Conservation (phyloP, 441 rosid genomes). For the Sinapis alba region DNA sequence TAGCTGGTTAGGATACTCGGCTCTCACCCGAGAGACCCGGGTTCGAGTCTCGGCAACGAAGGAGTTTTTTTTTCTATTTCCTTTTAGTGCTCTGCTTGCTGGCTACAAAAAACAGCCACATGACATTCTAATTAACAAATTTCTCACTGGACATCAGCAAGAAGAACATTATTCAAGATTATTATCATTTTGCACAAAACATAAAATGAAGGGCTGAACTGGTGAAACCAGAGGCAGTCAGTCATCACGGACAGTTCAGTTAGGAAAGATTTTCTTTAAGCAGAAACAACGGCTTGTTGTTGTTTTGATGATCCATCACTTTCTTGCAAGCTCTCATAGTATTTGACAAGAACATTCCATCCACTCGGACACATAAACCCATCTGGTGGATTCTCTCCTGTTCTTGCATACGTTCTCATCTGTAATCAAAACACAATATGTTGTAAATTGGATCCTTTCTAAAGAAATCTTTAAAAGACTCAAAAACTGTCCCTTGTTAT, state of each 20-base stretch:
- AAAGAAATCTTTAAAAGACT: neutral
- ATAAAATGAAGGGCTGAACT: slow-evolving; percentile 1
- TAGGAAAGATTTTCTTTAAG: neutral
- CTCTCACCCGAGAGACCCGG: slow-evolving; percentile 98
- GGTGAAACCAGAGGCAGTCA: neutral
- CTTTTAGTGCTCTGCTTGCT: neutral
- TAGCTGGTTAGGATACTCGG: slow-evolving; percentile 98
- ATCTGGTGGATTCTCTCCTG: slow-evolving; percentile 83
- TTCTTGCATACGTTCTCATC: slow-evolving; percentile 86
- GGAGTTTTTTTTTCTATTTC: slow-evolving; percentile 35
- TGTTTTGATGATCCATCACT: slow-evolving; percentile 53
- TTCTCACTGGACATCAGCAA: neutral
- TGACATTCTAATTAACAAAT: slow-evolving; percentile 2
- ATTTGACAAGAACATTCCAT: slow-evolving; percentile 83
- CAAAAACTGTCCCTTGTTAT: slow-evolving; percentile 4
- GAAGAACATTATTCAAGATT: neutral
- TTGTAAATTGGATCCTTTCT: neutral
- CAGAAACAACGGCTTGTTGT: slow-evolving; percentile 41
- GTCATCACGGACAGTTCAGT: neutral
- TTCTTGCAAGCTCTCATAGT: slow-evolving; percentile 69
- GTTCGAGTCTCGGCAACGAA: slow-evolving; percentile 89
- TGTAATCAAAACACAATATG: slow-evolving; percentile 32
- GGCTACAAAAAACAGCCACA: neutral
- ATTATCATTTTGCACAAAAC: no score
- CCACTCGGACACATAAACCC: slow-evolving; percentile 94